Evolutionary conservation across 2,329 filamentous ascomycete species (phyloP).

Genomic region (Amylocarpus encephaloides): DNA sequence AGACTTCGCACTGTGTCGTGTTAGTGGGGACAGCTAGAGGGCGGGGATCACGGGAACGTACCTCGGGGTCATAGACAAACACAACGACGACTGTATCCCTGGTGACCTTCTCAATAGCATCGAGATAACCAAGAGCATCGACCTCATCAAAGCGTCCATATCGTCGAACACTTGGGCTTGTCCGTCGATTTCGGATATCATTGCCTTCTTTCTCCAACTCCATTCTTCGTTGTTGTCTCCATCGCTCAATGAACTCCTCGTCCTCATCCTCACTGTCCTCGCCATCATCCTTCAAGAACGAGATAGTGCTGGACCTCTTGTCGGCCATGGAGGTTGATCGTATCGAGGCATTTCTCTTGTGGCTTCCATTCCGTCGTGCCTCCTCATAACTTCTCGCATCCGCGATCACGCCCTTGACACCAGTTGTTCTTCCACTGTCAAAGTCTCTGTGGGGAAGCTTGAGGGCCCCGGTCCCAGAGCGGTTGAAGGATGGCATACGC

Average conservation of each 20-base stretch:
- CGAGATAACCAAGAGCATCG: constrained; percentile 87
- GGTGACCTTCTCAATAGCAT: constrained; percentile 86
- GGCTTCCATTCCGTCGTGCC: constrained; percentile 43
- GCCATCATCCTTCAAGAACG: constrained; percentile 25
- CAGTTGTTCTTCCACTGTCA: constrained; percentile 65
- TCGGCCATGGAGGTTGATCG: constrained; percentile 14
- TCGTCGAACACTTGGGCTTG: constrained; percentile 68
- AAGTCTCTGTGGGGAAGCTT: constrained; percentile 57
- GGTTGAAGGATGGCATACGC: constrained; percentile 53
- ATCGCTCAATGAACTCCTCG: constrained; percentile 81
- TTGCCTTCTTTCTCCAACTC: constrained; percentile 64
- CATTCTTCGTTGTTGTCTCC: constrained; percentile 72
- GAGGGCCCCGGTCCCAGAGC: constrained; percentile 37
- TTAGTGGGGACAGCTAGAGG: constrained; percentile 16
- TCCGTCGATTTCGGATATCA: constrained; percentile 56
- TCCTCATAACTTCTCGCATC: constrained; percentile 73
- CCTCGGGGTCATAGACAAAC: constrained; percentile 83
- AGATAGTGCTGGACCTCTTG: constrained; percentile 19
- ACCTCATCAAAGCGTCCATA: constrained; percentile 79
- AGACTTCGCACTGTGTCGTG: constrained; percentile 65
- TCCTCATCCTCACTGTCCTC: constrained; percentile 41
- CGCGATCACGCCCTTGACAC: constrained; percentile 81
- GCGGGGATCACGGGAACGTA: constrained; percentile 39
- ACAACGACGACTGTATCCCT: constrained; percentile 82
- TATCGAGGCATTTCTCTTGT: constrained; percentile 36